Base-by-base conservation (phyloP, 148 eudicot species). In the Fagopyrum homotropicum region DNA sequence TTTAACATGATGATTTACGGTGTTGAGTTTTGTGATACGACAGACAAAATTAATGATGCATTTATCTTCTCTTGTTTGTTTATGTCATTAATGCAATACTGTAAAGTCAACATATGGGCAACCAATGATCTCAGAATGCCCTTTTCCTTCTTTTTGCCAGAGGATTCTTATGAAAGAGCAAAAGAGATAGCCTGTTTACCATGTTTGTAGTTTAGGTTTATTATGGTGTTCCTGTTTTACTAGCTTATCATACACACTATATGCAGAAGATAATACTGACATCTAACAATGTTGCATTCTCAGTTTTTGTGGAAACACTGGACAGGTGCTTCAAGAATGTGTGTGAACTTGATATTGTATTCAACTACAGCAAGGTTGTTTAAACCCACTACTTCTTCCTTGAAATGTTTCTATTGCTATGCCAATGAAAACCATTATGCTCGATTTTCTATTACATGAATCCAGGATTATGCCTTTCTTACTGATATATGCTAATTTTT, bases 261-360 rank as follows among this genome's bases (percentile, higher is more conserved):
- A 49, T 49, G 9, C 12, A 49, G 6, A 9, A 49, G 52, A 9
- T 49, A 49, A 49, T 49, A 49, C n/a, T 60, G 66, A 26, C n/a
- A 11, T 60, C 66, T 60, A 72, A 72, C 35, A 45, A 46, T 10
- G 26, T 72, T 47, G 2, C 51, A 3, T 49, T 72, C 70, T 11
- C 96, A 91, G 98, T 92, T 80, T 94, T 94, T 69, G 98, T 94
- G 75, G 98, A 94, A 84, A 89, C 97, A 17, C 72, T 94, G 91
- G 93, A 94, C 89, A 91, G 83, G 82, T 91, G 93, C 77, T 92
- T 90, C 88, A 90, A 89, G 80, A 91, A 92, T 82, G 96, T 94
- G 4, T 92, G 97, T 77, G 98, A 94, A 86, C 93, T 94, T 59
- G 97, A 90, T 74, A 70, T 94, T 30, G 92, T 94, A 64, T 94